These are phyloP conservation scores for Linum tenue DNA, from an alignment of 345 rosid species.

Conservation along the genomic window DNA sequence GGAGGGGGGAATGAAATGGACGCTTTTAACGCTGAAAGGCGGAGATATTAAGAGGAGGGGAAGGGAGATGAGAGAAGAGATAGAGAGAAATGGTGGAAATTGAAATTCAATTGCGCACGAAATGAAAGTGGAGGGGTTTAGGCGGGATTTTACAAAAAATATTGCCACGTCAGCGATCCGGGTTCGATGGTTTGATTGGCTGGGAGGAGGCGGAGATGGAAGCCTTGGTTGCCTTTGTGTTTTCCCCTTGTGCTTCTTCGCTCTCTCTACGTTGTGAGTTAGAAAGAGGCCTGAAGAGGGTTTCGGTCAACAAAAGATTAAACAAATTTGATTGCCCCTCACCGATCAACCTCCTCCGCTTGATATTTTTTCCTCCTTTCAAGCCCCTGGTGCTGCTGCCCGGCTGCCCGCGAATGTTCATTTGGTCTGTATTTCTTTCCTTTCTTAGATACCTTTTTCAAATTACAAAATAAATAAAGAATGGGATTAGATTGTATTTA, in stretches of 20 bases:
- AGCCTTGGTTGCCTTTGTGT: not conserved
- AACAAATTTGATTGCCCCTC: no score
- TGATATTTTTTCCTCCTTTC: no score
- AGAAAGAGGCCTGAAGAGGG: no score
- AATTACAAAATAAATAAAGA: no score
- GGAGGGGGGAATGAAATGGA: not conserved
- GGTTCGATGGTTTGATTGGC: not conserved
- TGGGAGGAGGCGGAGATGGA: not conserved
- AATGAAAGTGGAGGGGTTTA: constrained; percentile 6
- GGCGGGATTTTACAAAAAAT: constrained; percentile 4
- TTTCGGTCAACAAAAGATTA: no score
- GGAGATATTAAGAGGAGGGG: not conserved
- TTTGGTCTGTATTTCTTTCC: no score
- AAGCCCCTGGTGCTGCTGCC: no score
- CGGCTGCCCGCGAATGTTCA: no score
- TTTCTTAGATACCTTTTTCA: no score
- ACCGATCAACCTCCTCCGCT: no score
- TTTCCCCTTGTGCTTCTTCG: not conserved
- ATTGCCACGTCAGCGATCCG: constrained; percentile 3
- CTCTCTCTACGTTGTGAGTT: not conserved
- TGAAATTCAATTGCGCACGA: constrained; percentile 5
- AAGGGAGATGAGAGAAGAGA: not conserved
- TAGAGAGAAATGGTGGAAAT: not conserved
- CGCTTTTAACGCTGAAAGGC: not conserved
- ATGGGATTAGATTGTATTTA: no score